Evolutionary conservation across 176 grass and related monocot species (phyloP).

Genomic region (Triticum urartu): DNA sequence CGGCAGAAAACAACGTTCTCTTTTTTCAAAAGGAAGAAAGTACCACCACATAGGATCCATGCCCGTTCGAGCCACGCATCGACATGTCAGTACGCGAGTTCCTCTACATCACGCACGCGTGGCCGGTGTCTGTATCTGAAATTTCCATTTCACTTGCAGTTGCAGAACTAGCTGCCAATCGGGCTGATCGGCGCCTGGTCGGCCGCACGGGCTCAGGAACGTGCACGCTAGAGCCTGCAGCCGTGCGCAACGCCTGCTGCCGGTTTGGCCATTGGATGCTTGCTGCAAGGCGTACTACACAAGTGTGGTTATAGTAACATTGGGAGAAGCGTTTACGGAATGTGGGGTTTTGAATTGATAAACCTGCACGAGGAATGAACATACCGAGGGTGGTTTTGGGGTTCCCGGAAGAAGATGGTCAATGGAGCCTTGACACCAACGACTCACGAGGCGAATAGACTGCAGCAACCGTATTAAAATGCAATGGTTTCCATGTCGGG

Average conservation of each 20-base stretch:
- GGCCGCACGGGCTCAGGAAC: not conserved
- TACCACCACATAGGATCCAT: constrained; percentile 35
- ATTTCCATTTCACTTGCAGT: not conserved
- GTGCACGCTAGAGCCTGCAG: not conserved
- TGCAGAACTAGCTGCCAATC: not conserved
- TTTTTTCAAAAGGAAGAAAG: not conserved
- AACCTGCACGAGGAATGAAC: not conserved
- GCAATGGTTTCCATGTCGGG: not conserved
- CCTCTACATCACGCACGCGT: not conserved
- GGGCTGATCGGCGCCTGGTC: not conserved
- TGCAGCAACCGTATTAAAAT: not conserved
- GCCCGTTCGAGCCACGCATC: constrained; percentile 10
- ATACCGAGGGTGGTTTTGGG: not conserved
- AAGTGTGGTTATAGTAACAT: not conserved
- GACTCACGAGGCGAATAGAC: not conserved
- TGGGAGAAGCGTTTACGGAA: not conserved
- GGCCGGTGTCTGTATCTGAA: not conserved
- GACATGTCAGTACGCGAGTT: not conserved
- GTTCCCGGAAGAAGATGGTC: not conserved
- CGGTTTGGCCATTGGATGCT: not conserved
- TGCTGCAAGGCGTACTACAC: not conserved
- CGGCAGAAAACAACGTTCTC: not conserved
- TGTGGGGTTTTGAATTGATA: not conserved
- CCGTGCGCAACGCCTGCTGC: not conserved
- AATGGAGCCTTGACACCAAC: not conserved